Base-by-base conservation (phyloP, 345 rosid species). In the Pistacia vera region DNA sequence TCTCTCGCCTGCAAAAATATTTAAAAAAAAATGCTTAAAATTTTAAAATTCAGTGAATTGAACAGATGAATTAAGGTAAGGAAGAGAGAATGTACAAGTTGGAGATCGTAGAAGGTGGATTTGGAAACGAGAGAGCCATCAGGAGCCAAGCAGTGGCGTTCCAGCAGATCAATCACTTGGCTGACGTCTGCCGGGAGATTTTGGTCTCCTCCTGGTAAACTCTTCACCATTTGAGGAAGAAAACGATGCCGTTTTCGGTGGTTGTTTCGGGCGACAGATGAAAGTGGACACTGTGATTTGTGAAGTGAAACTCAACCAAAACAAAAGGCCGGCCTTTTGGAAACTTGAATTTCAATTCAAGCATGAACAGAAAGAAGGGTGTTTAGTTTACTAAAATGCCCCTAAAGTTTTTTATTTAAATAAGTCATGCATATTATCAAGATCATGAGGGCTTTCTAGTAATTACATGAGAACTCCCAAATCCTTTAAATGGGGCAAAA, bases 91-190 rank as follows among this genome's bases (percentile, higher is more conserved):
- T 63, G 80, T 91, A 96, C 99, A 49, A 85, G 92, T 76, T 93
- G 99, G 67, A 96, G 97, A 80, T 96, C 98, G 80, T 76, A 71
- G 88, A 80, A 91, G 30, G 93, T 82, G 61, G 99, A 89, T 90
- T 92, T 96, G 84, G 98, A 90, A 75, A 93, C 89, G 67, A 93
- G 93, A 84, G 99, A 93, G 81, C 94, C 99, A 80, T 92, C 99
- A 49, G 99, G 90, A 64, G 95, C 97, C 81, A 93, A 85, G 78
- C 99, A 93, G 78, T 93, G 99, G 63, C 99, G 97, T 83, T 96
- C 98, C 72, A 96, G 86, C 88, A 91, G 98, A 88, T 96, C 98
- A 80, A 93, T 90, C 85, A 93, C 83, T 77, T 87, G 94, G 62
- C 54, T 75, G 41, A 96, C 91, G 72, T 96, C 99, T 13, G 94